Base-by-base conservation (phyloP, 306 rosid species). In the Ormosia emarginata region DNA sequence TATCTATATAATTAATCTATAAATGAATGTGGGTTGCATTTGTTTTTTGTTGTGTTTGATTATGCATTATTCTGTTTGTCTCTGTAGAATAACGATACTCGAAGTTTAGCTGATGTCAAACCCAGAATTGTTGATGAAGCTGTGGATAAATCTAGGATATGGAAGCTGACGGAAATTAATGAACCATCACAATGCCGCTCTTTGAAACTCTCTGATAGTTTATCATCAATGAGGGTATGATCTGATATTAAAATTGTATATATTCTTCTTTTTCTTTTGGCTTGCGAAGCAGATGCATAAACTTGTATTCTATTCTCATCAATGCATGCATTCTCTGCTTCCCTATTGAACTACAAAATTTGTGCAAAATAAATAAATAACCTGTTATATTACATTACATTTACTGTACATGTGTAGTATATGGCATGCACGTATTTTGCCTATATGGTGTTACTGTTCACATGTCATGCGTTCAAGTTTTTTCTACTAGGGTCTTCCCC, bases 91-190 rank as follows among this genome's bases (percentile, higher is more conserved):
- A 95, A 81, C 59, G 99, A 94, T 67, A 64, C 83, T 82, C 92
- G 95, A 86, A 87, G 89, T 89, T 78, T 92, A 91, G 94, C 79
- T 78, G 98, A 96, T 63, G 86, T 94, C 86, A 96, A 96, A 83
- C 98, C 98, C 69, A 89, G 97, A 90, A 91, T 94, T 81, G 91
- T 79, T 12, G 98, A 96, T 80, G 98, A 94, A 86, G 81, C 92
- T 18, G 81, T 76, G 18, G 99, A 92, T 7, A 96, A 96, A 89
- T 92, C 97, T 78, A 94, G 93, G 90, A 89, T 90, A 58, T 92
- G 98, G 97, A 96, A 96, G 87, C 84, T 78, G 82, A 91, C 97
- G 12, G 99, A 96, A 85, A 90, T 96, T 77, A 87, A 83, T 66
- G 99, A 96, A 83, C 74, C 76, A 32, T 84, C 97, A 72, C 97